Conservation (phyloP, 345 rosid genomes). For the Rhodomyrtus tomentosa region DNA sequence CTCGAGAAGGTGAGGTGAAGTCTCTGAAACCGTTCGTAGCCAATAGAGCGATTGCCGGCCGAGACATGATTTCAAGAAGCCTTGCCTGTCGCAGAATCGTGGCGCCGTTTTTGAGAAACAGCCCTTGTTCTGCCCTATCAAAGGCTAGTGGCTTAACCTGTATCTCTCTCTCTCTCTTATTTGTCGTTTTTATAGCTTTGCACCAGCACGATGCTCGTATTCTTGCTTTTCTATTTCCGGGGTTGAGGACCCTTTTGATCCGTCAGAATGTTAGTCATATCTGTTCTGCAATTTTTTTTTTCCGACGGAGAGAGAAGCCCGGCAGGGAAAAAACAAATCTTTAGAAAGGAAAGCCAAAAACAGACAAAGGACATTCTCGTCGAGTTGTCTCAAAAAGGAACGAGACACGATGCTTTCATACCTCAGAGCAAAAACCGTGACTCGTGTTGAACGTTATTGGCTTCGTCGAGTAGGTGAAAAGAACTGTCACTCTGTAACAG, state of each 20-base stretch:
- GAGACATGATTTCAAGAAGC: not conserved
- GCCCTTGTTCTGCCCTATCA: not conserved
- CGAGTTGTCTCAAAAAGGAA: not conserved
- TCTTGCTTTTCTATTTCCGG: not conserved
- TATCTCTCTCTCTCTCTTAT: not conserved
- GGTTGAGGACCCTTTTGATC: not conserved
- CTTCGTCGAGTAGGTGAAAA: not conserved
- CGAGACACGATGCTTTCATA: not conserved
- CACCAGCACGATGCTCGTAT: not conserved
- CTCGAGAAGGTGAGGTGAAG: not conserved
- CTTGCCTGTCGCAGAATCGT: not conserved
- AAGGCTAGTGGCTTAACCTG: not conserved
- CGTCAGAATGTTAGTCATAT: not conserved
- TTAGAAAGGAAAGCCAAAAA: not conserved
- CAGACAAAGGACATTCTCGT: not conserved
- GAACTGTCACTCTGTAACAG: not conserved
- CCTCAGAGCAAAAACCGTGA: not conserved
- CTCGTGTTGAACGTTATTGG: not conserved
- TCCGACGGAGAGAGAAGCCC: not conserved
- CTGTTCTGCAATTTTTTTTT: not conserved
- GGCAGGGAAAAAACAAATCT: not conserved
- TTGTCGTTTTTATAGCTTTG: not conserved
- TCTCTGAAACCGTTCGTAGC: not conserved
- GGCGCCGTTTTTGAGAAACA: not conserved
- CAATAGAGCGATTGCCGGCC: not conserved